phyloP scores from a whole-genome alignment of 768 basidiomycete genomes.

The Lactifluus piperatus region DNA sequence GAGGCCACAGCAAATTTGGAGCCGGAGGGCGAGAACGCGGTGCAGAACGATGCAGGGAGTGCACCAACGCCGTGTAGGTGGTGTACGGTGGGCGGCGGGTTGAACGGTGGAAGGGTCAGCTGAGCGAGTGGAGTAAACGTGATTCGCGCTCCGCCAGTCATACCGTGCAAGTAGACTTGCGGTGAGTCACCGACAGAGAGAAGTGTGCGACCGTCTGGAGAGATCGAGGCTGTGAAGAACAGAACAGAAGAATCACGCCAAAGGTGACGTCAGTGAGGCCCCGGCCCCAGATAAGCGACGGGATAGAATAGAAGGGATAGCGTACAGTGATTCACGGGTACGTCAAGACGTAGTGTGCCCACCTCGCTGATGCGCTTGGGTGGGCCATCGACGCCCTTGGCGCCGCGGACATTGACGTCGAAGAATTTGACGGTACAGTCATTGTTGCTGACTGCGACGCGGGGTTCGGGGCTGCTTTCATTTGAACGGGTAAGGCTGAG shows the following conservation, averaged over 20 bases:
- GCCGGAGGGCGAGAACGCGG: slow-evolving; percentile 69
- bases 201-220: slow-evolving; percentile 79
- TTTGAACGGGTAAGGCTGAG: slow-evolving; percentile 50
- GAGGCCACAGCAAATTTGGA: slow-evolving; percentile 76
- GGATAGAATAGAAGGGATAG: slow-evolving; percentile 13
- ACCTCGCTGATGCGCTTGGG: slow-evolving; percentile 39
- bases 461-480: slow-evolving; percentile 61
- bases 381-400: slow-evolving; percentile 25
- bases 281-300: not conserved
- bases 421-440: slow-evolving; percentile 77
- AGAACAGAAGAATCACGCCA: slow-evolving; percentile 13
- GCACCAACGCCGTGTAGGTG: slow-evolving; percentile 21
- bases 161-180: slow-evolving; percentile 73
- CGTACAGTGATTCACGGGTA: slow-evolving; percentile 78
- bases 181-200: slow-evolving; percentile 89
- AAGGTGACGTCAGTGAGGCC: not conserved
- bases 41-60: slow-evolving; percentile 66
- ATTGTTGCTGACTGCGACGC: slow-evolving; percentile 81
- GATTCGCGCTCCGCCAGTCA: slow-evolving; percentile 54
- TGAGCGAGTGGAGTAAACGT: slow-evolving; percentile 58
- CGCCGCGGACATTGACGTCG: slow-evolving; percentile 51
- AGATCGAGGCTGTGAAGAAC: slow-evolving; percentile 61
- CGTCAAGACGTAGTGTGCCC: slow-evolving; percentile 49
- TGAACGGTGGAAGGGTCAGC: slow-evolving; percentile 53
- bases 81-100: slow-evolving; percentile 25